Percentiles rank a stretch among this genome's conserved stretches.
These are phyloP conservation scores for Neotropicomus parvogracilis DNA, from an alignment of 1,284 basidiomycete genomes.

Conservation along the genomic window DNA sequence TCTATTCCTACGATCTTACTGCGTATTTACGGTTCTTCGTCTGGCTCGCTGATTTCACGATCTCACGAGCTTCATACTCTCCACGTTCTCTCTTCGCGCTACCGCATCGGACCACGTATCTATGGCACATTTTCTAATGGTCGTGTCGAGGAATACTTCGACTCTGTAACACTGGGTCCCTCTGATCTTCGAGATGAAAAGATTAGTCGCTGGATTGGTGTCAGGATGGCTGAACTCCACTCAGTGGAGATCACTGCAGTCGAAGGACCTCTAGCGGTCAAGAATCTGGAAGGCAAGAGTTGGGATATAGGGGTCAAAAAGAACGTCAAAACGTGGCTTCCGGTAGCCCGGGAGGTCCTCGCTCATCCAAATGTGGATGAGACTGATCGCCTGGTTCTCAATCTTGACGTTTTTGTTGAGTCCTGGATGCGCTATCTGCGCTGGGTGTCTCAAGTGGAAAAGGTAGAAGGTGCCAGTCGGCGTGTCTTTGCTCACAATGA, in stretches of 20 bases:
- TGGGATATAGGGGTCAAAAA: slow-evolving; percentile 58
- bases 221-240: slow-evolving; percentile 91
- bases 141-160: slow-evolving; percentile 90
- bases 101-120: slow-evolving; percentile 85
- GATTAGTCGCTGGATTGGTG: slow-evolving; percentile 80
- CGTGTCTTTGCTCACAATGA: slow-evolving; percentile 89
- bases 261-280: slow-evolving; percentile 40
- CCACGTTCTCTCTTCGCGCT: slow-evolving; percentile 81
- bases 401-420: slow-evolving; percentile 60
- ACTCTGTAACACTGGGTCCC: slow-evolving; percentile 75
- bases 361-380: slow-evolving; percentile 47
- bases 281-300: slow-evolving; percentile 43
- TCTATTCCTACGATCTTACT: slow-evolving; percentile 70
- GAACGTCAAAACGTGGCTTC: slow-evolving; percentile 64
- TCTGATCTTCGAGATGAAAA: slow-evolving; percentile 71
- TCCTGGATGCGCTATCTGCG: slow-evolving; percentile 67
- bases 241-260: slow-evolving; percentile 78
- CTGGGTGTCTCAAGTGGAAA: slow-evolving; percentile 65
- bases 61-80: slow-evolving; percentile 81
- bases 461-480: slow-evolving; percentile 49
- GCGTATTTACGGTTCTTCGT: slow-evolving; percentile 87
- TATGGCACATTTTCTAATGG: slow-evolving; percentile 94
- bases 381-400: slow-evolving; percentile 44
- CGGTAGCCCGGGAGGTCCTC: slow-evolving; percentile 60
- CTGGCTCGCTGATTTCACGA: slow-evolving; percentile 81